Evolutionary conservation across 2,329 filamentous ascomycete genomes (phyloP).

Genomic region (Phialocephala subalpina): DNA sequence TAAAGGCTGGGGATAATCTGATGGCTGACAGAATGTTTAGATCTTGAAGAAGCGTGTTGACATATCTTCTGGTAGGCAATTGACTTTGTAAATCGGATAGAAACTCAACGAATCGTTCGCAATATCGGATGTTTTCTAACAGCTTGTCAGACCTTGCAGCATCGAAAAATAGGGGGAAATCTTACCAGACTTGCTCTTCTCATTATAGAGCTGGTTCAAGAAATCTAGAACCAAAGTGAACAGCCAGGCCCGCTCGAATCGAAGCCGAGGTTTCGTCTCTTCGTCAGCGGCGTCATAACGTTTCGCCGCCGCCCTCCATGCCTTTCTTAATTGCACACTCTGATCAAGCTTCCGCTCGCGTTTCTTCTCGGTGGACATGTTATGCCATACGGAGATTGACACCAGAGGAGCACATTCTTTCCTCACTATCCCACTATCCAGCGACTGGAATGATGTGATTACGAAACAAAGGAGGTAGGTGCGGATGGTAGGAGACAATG

Average conservation of each 20-base stretch:
- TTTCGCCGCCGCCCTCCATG: slow-evolving; percentile 88
- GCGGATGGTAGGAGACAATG: slow-evolving; percentile 71
- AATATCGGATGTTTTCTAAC: slow-evolving; percentile 77
- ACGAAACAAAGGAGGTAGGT: slow-evolving; percentile 90
- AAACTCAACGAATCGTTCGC: slow-evolving; percentile 92
- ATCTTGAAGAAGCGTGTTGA: slow-evolving; percentile 87
- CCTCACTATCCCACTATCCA: slow-evolving; percentile 87
- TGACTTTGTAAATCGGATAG: slow-evolving; percentile 92
- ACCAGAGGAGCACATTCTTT: slow-evolving; percentile 97
- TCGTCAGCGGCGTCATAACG: slow-evolving; percentile 89
- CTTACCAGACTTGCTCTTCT: slow-evolving; percentile 56
- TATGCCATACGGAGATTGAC: slow-evolving; percentile 95
- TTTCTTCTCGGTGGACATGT: slow-evolving; percentile 79
- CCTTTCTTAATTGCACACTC: slow-evolving; percentile 79
- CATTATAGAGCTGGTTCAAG: slow-evolving; percentile 73
- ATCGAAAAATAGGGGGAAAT: neutral
- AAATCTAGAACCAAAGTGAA: slow-evolving; percentile 89
- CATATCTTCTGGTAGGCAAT: slow-evolving; percentile 90
- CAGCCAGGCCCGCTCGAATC: slow-evolving; percentile 94
- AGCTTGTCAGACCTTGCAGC: slow-evolving; percentile 37
- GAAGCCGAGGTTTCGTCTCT: slow-evolving; percentile 76
- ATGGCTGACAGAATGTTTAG: slow-evolving; percentile 83
- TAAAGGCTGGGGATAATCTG: slow-evolving; percentile 79
- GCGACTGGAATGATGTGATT: slow-evolving; percentile 90
- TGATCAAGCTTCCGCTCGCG: slow-evolving; percentile 79